Conservation (phyloP, 2,329 filamentous ascomycete species). For the Helotiales sp. region DNA sequence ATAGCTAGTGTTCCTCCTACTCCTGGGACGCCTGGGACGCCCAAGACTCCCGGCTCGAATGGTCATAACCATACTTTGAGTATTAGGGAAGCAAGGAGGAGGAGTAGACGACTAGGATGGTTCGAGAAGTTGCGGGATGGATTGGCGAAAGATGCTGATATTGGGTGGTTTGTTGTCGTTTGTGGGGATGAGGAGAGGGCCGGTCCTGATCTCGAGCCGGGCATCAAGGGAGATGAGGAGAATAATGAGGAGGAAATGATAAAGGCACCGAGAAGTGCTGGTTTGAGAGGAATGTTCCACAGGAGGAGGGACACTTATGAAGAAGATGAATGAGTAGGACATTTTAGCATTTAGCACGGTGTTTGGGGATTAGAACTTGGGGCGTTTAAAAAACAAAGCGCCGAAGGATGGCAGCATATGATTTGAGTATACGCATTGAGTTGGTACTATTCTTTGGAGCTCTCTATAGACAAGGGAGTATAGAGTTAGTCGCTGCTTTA, state of each 20-base stretch:
- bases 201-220: constrained; percentile 25
- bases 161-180: constrained; percentile 63
- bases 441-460: too few relatives aligned
- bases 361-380: background rate
- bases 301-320: constrained; percentile 29
- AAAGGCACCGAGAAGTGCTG: constrained; percentile 39
- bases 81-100: constrained; percentile 28
- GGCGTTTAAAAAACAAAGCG: too few relatives aligned
- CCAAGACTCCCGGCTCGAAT: constrained; percentile 2
- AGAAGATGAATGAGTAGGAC: constrained; percentile 1
- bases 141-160: constrained; percentile 55
- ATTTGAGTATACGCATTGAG: too few relatives aligned
- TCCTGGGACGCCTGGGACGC: constrained; percentile 5
- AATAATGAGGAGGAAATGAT: constrained; percentile 28
- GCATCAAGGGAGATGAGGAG: constrained; percentile 46
- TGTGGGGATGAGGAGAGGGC: constrained; percentile 60
- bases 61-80: constrained; percentile 17
- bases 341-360: background rate
- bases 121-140: constrained; percentile 57
- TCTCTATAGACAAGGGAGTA: too few relatives aligned
- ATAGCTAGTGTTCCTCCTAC: background rate
- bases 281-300: constrained; percentile 43
- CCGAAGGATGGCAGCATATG: too few relatives aligned
- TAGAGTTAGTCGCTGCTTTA: too few relatives aligned
- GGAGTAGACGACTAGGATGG: constrained; percentile 44